Evolutionary conservation across 1,284 basidiomycete genomes (phyloP), one percentile per base, ranked within the genome.

Genomic region (Anthracocystis setariae): DNA sequence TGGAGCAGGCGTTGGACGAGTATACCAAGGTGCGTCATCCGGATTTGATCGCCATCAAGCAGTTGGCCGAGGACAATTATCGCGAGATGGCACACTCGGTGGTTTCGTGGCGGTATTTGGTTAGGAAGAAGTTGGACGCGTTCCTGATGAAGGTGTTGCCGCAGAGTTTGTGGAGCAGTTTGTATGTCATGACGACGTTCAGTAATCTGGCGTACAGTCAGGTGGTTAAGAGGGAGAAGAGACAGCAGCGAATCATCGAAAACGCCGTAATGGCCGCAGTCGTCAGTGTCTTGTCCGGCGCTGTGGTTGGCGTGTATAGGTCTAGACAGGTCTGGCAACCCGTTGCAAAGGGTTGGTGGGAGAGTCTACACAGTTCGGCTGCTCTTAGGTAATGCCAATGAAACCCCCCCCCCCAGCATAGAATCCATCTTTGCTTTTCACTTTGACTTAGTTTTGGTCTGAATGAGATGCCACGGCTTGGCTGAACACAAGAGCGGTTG

Each of bases 101-200:
- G 65, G 90, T 92, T 25, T 92, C 90, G 37, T 89, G 89, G 39
- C 82, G 88, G 46, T 94, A 94, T 86, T 87, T 91, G 57, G 86
- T 94, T 77, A 90, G 90, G 79, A 92, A 93, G 83, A 86, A 88
- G 43, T 83, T 98, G 62, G 94, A 98, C 85, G 80, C 76, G 12
- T 38, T 85, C 47, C 78, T 88, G n/a, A 84, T 89, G 87, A 66
- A 66, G 74, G 55, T 91, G 54, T 85, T 93, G 66, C 91, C 90
- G 53, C 88, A 90, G 37, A 83, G 84, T 59, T 91, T 91, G 33
- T 98, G 95, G 95, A 87, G 92, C 58, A 92, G 92, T 49, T 86
- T 96, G 52, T 98, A 98, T 84, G 92, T 92, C 32, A 95, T 98
- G 93, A 91, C 96, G 71, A 97, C 95, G 37, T 98, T 98, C 86